These are phyloP conservation scores for Vitis amurensis DNA, from an alignment of 164 flowering plant genomes.

Conservation along the genomic window DNA sequence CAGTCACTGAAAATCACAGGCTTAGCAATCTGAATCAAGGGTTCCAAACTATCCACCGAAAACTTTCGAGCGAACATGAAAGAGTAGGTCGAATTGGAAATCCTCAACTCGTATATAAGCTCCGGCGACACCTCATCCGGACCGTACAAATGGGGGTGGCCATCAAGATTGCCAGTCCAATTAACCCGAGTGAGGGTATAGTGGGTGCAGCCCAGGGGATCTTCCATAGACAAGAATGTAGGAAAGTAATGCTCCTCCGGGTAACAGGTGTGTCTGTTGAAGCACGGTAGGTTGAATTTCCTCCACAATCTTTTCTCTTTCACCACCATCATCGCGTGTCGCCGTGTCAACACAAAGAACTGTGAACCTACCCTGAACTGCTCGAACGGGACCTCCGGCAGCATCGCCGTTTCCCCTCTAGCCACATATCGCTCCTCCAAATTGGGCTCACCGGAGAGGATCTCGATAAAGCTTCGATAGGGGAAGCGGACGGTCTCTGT, in stretches of 20 bases:
- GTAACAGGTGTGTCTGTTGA: conserved; percentile 57
- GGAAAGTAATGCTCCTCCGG: conserved; percentile 95
- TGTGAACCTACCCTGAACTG: conserved; percentile 81
- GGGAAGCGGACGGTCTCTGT: conserved; percentile 1
- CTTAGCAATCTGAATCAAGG: conserved; percentile 62
- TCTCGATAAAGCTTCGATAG: conserved; percentile 67
- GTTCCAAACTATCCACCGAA: conserved; percentile 61
- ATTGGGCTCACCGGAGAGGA: conserved; percentile 41
- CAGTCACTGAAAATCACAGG: conserved; percentile 71
- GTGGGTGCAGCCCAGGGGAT: conserved; percentile 61
- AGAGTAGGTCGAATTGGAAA: conserved; percentile 58
- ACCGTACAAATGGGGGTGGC: conserved; percentile 71
- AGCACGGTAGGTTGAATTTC: conserved; percentile 73
- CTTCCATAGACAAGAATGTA: conserved; percentile 68
- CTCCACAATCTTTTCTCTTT: conserved; percentile 64
- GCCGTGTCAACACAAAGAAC: conserved; percentile 57
- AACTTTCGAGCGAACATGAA: conserved; percentile 79
- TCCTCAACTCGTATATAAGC: conserved; percentile 50
- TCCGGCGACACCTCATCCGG: conserved; percentile 52
- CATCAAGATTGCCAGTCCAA: conserved; percentile 72
- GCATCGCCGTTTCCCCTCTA: conserved; percentile 62
- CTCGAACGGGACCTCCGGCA: conserved; percentile 68
- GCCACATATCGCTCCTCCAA: conserved; percentile 35
- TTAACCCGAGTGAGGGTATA: conserved; percentile 73
- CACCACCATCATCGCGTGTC: conserved; percentile 58